phyloP scores from a whole-genome alignment of 306 rosid genomes.

The Vicia sativa region DNA sequence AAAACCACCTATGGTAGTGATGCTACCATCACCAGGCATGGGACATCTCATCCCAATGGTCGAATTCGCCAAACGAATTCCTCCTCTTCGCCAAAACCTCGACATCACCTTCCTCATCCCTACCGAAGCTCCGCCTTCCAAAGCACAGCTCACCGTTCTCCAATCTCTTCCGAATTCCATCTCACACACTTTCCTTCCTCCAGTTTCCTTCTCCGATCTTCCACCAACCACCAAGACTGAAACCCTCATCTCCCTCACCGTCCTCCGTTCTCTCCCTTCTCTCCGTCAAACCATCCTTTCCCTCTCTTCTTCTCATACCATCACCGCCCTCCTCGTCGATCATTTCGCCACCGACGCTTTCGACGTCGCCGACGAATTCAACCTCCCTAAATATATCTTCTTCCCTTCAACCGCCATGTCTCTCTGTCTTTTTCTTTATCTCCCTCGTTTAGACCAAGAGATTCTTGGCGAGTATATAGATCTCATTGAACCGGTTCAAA shows the following conservation, averaged over 20 bases:
- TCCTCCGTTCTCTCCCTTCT: conserved; percentile 46
- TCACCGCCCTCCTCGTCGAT: conserved; percentile 62
- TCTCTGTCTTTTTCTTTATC: conserved; percentile 48
- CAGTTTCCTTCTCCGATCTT: conserved; percentile 30
- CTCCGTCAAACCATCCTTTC: conserved; percentile 39
- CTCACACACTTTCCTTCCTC: conserved; percentile 44
- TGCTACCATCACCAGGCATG: conserved; percentile 80
- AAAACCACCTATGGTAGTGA: conserved; percentile 43
- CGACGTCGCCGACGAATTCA: conserved; percentile 61
- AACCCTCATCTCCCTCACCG: conserved; percentile 36
- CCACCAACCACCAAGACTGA: conserved; percentile 25
- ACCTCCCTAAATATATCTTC: conserved; percentile 52
- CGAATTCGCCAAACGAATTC: conserved; percentile 64
- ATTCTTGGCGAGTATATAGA: conserved; percentile 55
- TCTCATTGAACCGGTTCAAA: conserved; percentile 44
- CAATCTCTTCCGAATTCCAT: conserved; percentile 40
- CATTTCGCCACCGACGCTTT: conserved; percentile 72
- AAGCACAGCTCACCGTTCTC: conserved; percentile 57
- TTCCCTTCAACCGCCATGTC: conserved; percentile 59
- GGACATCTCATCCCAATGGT: conserved; percentile 83
- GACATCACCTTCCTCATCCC: conserved; percentile 60
- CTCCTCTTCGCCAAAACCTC: conserved; percentile 38
- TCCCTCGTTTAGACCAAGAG: conserved; percentile 52
- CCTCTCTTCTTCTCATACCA: conserved; percentile 25
- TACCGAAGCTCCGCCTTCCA: conserved; percentile 55